Evolutionary conservation across 2,329 filamentous ascomycete species (phyloP), one percentile per base, ranked within the genome.

Genomic region (Cercospora sesami): DNA sequence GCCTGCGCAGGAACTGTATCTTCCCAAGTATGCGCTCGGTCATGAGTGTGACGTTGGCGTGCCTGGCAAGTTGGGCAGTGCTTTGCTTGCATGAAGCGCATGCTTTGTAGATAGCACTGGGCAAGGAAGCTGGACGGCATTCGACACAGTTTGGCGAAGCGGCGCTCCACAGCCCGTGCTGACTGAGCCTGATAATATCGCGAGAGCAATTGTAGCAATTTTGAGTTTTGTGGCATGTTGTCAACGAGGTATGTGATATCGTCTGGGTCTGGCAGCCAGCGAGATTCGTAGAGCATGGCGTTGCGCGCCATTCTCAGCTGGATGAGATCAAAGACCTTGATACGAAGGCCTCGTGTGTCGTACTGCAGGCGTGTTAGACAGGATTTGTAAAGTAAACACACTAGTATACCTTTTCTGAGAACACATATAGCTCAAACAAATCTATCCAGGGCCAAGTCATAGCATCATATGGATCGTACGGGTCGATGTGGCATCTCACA

Each of bases 371-470:
- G 7, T 42, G 23, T 53, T n/a, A 53, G 48, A 30, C 14, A n/a
- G 4, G 8, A 16, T 26, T n/a, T 14, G 12, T 28, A 1, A 4
- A n/a, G 5, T 9, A 30, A 9, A 9, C 4, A 8, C 48, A 9
- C 12, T 7, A 5, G 23, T 14, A 7, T 51, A 63, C 60, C 60
- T 63, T 63, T 42, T 71, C 68, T 33, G 65, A 66, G 39, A 71
- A 70, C 18, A 63, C 31, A 33, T 69, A 71, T 42, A 71, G 45
- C 30, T 66, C 63, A 51, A 70, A 67, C 5, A 71, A 42, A 16
- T 26, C 23, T 7, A 12, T 14, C 51, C 60, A 71, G 7, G 63
- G 36, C 65, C 69, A 71, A 3, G 65, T 68, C 7, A 67, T 36
- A 10, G 68, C 26, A 33, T 69, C 60, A 3, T 21, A 26, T 23